Conservation (phyloP, 257 asterid genomes). For the Coffea canephora region DNA sequence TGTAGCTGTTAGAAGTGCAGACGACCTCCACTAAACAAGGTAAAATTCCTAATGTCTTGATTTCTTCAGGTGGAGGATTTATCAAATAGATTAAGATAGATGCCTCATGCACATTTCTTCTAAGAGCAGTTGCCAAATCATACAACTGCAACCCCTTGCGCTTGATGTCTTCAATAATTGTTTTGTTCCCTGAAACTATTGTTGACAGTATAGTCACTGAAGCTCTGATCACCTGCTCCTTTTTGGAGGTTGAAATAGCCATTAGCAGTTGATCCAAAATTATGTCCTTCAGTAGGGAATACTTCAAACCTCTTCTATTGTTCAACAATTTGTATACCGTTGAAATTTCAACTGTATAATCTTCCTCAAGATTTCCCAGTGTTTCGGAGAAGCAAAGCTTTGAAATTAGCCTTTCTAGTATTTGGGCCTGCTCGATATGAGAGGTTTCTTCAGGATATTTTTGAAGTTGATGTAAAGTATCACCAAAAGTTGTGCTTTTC, state of each 20-base stretch:
- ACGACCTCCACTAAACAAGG: conserved; percentile 83
- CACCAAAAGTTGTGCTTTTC: conserved; percentile 39
- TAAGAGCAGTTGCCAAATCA: conserved; percentile 80
- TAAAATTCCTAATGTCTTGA: conserved; percentile 63
- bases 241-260: conserved; percentile 70
- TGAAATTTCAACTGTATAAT: conserved; percentile 61
- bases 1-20: conserved; percentile 56
- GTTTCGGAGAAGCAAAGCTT: conserved; percentile 72
- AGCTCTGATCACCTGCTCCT: conserved; percentile 62
- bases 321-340: conserved; percentile 57
- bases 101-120: conserved; percentile 76
- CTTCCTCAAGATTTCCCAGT: conserved; percentile 38
- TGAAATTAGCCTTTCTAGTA: conserved; percentile 67
- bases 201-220: conserved; percentile 72
- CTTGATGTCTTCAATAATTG: conserved; percentile 66
- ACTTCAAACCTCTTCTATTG: conserved; percentile 61
- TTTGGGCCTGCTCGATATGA: conserved; percentile 45
- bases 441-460: conserved; percentile 37
- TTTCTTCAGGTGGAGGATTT: conserved; percentile 79
- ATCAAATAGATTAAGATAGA: conserved; percentile 68
- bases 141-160: conserved; percentile 65
- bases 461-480: conserved; percentile 27
- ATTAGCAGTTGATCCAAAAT: conserved; percentile 70
- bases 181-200: conserved; percentile 52
- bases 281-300: conserved; percentile 71